phyloP scores from a whole-genome alignment of 306 rosid genomes.

The Prunus dulcis region DNA sequence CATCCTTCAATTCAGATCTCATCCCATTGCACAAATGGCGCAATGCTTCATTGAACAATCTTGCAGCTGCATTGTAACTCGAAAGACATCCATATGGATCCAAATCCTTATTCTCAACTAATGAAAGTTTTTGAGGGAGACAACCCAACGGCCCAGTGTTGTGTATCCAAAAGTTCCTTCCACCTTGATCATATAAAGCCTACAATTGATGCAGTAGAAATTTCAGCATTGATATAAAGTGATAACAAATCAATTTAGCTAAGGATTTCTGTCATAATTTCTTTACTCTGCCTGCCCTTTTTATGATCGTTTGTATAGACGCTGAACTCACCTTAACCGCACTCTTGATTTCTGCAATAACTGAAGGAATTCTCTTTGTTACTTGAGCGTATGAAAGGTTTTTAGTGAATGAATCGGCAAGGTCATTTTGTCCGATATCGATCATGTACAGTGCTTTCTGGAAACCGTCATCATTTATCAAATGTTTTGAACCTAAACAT shows the following conservation, averaged over 20 bases:
- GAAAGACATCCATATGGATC: constrained; percentile 75
- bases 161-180: constrained; percentile 92
- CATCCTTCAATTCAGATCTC: constrained; percentile 54
- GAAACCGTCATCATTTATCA: constrained; percentile 54
- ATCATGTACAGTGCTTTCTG: constrained; percentile 77
- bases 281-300: background rate
- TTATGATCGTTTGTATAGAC: background rate
- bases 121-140: constrained; percentile 74
- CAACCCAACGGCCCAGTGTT: constrained; percentile 95
- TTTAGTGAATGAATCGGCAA: constrained; percentile 75
- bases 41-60: constrained; percentile 63
- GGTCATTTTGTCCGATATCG: constrained; percentile 92
- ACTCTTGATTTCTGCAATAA: constrained; percentile 56
- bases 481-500: constrained; percentile 42
- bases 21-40: constrained; percentile 39
- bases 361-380: constrained; percentile 52
- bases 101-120: constrained; percentile 39
- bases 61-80: constrained; percentile 65
- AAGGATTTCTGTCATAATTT: background rate
- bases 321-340: constrained; percentile 53
- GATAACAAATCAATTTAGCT: background rate
- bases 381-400: constrained; percentile 57
- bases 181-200: constrained; percentile 71
- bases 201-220: constrained; percentile 22
- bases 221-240: background rate